These are phyloP conservation scores for Alternaria sp. DNA, from an alignment of 2,329 filamentous ascomycete genomes.

Conservation along the genomic window DNA sequence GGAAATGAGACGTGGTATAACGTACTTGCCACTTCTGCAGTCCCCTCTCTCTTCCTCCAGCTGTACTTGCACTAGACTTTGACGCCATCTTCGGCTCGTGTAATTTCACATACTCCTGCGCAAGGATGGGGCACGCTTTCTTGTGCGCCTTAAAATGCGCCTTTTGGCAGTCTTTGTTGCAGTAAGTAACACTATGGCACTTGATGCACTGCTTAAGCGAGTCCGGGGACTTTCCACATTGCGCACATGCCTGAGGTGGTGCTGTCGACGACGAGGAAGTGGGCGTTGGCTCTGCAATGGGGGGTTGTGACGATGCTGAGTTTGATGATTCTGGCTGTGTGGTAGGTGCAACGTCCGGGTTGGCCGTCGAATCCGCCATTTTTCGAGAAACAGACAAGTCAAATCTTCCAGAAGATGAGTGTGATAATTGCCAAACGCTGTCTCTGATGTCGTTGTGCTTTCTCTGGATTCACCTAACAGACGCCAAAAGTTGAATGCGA, in stretches of 20 bases:
- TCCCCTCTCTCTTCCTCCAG: slow-evolving; percentile 46
- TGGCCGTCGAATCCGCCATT: slow-evolving; percentile 3
- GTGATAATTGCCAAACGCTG: not conserved
- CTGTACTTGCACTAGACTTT: slow-evolving; percentile 27
- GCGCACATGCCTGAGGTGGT: slow-evolving; percentile 27
- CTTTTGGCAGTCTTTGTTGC: slow-evolving; percentile 53
- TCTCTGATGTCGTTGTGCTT: slow-evolving; percentile 7
- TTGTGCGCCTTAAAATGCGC: slow-evolving; percentile 52
- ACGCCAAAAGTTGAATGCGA: slow-evolving; percentile 12
- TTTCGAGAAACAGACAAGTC: not conserved
- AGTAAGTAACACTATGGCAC: slow-evolving; percentile 52
- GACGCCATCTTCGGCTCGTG: slow-evolving; percentile 52
- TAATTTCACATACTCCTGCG: slow-evolving; percentile 50
- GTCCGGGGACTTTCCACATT: slow-evolving; percentile 30
- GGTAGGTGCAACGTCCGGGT: not conserved
- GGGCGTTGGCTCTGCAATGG: not conserved
- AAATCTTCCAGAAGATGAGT: not conserved
- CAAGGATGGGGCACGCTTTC: slow-evolving; percentile 49
- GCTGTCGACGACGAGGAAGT: slow-evolving; percentile 23
- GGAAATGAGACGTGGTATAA: not conserved
- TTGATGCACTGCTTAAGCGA: slow-evolving; percentile 49
- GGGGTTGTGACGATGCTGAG: slow-evolving; percentile 4
- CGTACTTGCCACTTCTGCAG: slow-evolving; percentile 53
- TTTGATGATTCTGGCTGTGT: not conserved
- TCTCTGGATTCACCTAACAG: not conserved